These are phyloP conservation scores for Sclerotinia glacialis DNA, from an alignment of 2,329 filamentous ascomycete species.

Conservation along the genomic window DNA sequence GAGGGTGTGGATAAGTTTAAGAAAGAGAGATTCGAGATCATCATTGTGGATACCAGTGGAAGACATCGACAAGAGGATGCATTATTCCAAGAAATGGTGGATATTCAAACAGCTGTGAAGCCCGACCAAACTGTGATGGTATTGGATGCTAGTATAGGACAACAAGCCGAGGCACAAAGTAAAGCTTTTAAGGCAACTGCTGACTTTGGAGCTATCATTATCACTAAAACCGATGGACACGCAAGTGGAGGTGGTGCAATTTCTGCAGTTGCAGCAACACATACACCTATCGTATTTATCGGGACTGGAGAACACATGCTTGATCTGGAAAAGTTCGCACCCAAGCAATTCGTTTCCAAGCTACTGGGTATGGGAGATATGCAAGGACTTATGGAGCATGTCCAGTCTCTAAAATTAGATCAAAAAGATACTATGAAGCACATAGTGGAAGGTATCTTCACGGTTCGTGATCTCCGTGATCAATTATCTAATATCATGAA, in stretches of 20 bases:
- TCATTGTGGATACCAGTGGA: constrained; percentile 96
- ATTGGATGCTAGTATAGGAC: constrained; percentile 91
- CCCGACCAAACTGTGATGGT: constrained; percentile 99
- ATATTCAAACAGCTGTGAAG: constrained; percentile 86
- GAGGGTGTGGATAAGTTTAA: constrained; percentile 99
- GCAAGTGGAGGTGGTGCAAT: constrained; percentile 96
- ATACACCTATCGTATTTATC: constrained; percentile 96
- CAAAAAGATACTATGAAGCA: constrained; percentile 99
- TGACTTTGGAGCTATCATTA: constrained; percentile 97
- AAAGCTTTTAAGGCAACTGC: constrained; percentile 97
- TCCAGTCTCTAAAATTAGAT: constrained; percentile 90
- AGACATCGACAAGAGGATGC: constrained; percentile 93
- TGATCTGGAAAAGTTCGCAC: constrained; percentile 88
- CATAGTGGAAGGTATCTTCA: constrained; percentile 94
- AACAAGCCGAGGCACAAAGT: constrained; percentile 90
- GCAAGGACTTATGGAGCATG: constrained; percentile 90
- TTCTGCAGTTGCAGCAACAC: constrained; percentile 91
- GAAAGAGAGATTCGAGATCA: constrained; percentile 96
- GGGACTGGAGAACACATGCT: constrained; percentile 97
- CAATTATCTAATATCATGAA: constrained; percentile 99
- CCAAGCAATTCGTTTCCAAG: constrained; percentile 90
- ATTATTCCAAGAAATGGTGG: constrained; percentile 94
- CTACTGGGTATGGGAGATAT: constrained; percentile 97
- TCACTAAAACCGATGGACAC: constrained; percentile 97
- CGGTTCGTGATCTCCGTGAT: constrained; percentile 87